Base-by-base conservation (phyloP, 768 basidiomycete genomes). In the Mycena pura region DNA sequence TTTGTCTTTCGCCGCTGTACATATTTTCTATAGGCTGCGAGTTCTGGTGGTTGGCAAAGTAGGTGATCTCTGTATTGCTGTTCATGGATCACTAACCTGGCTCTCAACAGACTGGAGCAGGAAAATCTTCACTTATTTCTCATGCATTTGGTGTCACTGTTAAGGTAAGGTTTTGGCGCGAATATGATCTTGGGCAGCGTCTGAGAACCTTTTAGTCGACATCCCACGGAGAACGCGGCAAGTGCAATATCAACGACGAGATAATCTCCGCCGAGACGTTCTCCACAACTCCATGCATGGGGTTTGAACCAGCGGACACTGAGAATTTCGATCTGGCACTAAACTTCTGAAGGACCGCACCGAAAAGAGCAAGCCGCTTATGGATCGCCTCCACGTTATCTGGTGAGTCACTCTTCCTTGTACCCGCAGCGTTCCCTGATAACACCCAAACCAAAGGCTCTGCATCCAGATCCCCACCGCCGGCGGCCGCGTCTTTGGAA, bases 251-350 rank as follows among this genome's bases (percentile, higher is more conserved):
- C 47, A 24, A 32, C 28, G 28, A 48, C 10, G 29, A 31, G 8
- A 48, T 48, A 48, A 17, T 48, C 47, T 48, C 29, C 19, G n/a
- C 5, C 31, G 9, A 22, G 34, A 48, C 31, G 47, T 48, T 31
- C 29, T 48, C 21, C 47, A 48, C 21, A 31, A 48, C 47, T 48
- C 47, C 17, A 34, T 48, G 47, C n/a, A n/a, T n/a, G n/a, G 47
- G 47, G 11, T 48, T 48, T 48, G 47, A 48, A 22, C 19, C 28
- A n/a, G 47, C 29, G 9, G 47, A 48, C 1, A 48, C 47, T 28
- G n/a, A 2, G 31, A 21, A 48, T 19, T 25, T 48, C 15, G 7
- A 32, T 3, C 19, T 31, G 9, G 10, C 29, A 11, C 8, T 19
- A 14, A 34, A n/a, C 34, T 48, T 15, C 47, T 48, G 15, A 21